Percentiles rank a stretch among this genome's conserved stretches.
Evolutionary conservation across 495 filamentous ascomycete genomes (phyloP).

Genomic region (Hypoxylon trugodes): DNA sequence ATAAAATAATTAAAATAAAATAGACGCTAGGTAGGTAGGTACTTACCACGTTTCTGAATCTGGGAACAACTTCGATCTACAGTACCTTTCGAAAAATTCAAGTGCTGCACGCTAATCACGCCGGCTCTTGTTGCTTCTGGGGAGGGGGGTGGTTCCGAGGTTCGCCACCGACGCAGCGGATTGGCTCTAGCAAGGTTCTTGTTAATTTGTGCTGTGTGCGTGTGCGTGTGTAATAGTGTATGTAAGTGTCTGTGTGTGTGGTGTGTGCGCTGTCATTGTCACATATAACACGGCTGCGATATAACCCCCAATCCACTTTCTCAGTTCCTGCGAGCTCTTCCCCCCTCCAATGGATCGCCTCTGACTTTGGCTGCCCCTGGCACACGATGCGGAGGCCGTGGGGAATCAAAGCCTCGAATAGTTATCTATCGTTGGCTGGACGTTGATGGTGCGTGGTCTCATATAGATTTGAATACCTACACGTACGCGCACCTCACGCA

Average conservation of each 20-base stretch:
- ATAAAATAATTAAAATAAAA: too few species aligned
- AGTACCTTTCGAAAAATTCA: conserved; percentile 37
- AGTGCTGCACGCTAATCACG: conserved; percentile 43
- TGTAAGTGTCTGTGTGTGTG: conserved; percentile 31
- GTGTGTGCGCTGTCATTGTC: conserved; percentile 49
- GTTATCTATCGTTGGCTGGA: conserved; percentile 24
- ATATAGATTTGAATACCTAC: conserved; percentile 39
- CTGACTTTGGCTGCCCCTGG: conserved; percentile 29
- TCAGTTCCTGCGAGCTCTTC: conserved; percentile 28
- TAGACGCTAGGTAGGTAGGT: conserved; percentile 15
- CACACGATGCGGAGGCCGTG: conserved; percentile 38
- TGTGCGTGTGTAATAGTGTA: conserved; percentile 30
- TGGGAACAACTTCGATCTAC: conserved; percentile 41
- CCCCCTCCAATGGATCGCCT: conserved; percentile 34
- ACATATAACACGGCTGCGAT: conserved; percentile 45
- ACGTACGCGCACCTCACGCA: conserved; percentile 11
- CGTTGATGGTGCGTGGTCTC: conserved; percentile 31
- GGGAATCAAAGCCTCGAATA: conserved; percentile 26
- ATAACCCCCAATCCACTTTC: conserved; percentile 44
- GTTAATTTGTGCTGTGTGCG: conserved; percentile 33
- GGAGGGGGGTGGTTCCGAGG: conserved; percentile 29
- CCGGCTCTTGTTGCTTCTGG: conserved; percentile 38
- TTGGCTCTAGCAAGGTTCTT: conserved; percentile 31
- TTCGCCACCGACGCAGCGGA: conserved; percentile 37
- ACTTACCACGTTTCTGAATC: conserved; percentile 37